A percentile compares a stretch with the other conserved stretches of the same genome.
Evolutionary conservation across 805 yeast genomes (phyloP).

Genomic region (Phaffomyces opuntiae): DNA sequence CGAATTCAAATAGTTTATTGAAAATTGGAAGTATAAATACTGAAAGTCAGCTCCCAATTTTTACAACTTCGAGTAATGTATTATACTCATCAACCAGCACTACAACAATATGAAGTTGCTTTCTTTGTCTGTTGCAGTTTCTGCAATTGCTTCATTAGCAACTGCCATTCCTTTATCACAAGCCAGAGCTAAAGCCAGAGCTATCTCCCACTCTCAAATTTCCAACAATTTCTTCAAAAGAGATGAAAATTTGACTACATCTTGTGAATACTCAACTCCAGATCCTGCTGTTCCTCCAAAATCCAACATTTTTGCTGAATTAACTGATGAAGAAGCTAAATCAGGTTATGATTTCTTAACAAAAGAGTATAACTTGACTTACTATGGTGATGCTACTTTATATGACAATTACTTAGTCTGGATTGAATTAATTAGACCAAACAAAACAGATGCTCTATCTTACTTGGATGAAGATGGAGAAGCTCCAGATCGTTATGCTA

Average conservation of each 20-base stretch:
- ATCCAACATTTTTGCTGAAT: slow-evolving; percentile 18
- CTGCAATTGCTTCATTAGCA: not conserved
- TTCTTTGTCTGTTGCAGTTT: not conserved
- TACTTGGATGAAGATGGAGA: slow-evolving; percentile 18
- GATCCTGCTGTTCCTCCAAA: slow-evolving; percentile 12
- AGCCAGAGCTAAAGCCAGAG: slow-evolving; percentile 1
- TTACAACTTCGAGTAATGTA: too few relatives aligned
- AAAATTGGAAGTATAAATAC: too few relatives aligned
- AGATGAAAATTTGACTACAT: not conserved
- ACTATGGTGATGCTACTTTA: slow-evolving; percentile 13
- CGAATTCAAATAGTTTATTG: too few relatives aligned
- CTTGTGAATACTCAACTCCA: slow-evolving; percentile 10
- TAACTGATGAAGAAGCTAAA: slow-evolving; percentile 16
- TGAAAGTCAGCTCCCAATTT: too few relatives aligned
- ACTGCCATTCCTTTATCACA: not conserved
- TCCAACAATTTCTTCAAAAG: not conserved
- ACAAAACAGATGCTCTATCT: slow-evolving; percentile 22
- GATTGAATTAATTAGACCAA: slow-evolving; percentile 21
- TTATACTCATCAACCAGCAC: too few relatives aligned
- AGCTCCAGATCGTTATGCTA: slow-evolving; percentile 19
- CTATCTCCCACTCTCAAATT: not conserved
- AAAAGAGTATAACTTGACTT: slow-evolving; percentile 15
- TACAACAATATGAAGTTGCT: not conserved
- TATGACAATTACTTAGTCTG: slow-evolving; percentile 21
- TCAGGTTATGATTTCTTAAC: slow-evolving; percentile 11